phyloP scores from a whole-genome alignment of 805 yeast species.

The Kazachstania psychrophila region DNA sequence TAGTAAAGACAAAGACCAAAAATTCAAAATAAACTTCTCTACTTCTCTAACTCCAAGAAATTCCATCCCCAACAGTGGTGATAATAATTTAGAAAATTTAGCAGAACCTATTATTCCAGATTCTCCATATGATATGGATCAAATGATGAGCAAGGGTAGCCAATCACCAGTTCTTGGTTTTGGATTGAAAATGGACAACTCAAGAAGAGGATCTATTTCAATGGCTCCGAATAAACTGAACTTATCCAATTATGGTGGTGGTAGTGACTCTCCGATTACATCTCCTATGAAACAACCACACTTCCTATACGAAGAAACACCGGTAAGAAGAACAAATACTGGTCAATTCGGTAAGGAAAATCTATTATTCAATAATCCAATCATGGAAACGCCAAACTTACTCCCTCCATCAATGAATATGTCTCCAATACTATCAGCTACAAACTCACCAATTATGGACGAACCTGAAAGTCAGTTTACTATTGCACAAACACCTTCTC shows the following conservation, averaged over 20 bases:
- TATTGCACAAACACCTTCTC: constrained; percentile 36
- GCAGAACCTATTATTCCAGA: not conserved
- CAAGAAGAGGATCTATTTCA: constrained; percentile 1
- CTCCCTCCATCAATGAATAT: constrained; percentile 2
- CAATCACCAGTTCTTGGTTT: constrained; percentile 8
- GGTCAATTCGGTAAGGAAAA: not conserved
- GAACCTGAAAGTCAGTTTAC: constrained; percentile 30
- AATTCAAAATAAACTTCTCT: constrained; percentile 4
- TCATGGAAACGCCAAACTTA: constrained; percentile 5
- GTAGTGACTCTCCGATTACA: constrained; percentile 1
- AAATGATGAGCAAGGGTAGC: not conserved
- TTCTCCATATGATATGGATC: not conserved
- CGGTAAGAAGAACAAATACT: constrained; percentile 1
- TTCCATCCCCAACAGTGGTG: not conserved
- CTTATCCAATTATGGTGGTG: not conserved
- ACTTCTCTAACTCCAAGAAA: constrained; percentile 3
- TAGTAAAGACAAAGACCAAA: constrained; percentile 4
- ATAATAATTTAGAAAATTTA: not conserved
- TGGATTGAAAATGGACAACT: constrained; percentile 2
- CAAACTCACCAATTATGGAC: constrained; percentile 3
- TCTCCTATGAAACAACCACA: constrained; percentile 4
- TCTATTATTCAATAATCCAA: not conserved
- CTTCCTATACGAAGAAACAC: constrained; percentile 1
- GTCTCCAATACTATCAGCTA: not conserved
- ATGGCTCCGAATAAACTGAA: not conserved